Percentiles rank a stretch among this genome's conserved stretches.
Conservation (phyloP, 257 asterid species). For the Primulina eburnea region DNA sequence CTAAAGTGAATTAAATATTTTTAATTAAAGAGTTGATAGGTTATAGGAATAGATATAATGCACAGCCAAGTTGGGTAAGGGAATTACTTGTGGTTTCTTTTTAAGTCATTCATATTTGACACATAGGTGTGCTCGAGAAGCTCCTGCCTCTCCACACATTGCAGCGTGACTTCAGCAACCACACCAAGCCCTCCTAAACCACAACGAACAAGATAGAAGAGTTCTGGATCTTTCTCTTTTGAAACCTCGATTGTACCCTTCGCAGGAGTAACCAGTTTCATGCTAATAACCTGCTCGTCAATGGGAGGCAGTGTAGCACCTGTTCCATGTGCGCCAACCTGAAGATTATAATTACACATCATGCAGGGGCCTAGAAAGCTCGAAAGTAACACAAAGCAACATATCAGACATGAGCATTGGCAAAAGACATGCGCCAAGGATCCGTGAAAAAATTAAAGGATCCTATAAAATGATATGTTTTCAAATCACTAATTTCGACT, state of each 20-base stretch:
- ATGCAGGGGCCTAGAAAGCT: conserved; percentile 13
- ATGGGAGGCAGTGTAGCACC: conserved; percentile 94
- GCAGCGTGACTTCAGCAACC: conserved; percentile 92
- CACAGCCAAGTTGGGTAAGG: conserved; percentile 21
- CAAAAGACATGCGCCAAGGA: neutral
- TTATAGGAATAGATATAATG: neutral
- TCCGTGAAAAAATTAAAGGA: neutral
- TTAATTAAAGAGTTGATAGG: neutral
- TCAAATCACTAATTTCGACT: neutral
- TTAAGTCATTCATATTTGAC: conserved; percentile 69
- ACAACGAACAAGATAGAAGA: conserved; percentile 90
- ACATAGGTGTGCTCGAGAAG: conserved; percentile 89
- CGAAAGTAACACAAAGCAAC: conserved; percentile 14
- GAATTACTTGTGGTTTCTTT: conserved; percentile 85
- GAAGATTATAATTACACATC: conserved; percentile 23
- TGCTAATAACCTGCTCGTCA: conserved; percentile 93
- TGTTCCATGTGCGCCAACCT: conserved; percentile 99
- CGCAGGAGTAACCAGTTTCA: conserved; percentile 89
- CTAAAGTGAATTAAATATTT: too few relatives aligned
- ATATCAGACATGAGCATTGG: neutral
- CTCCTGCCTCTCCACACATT: conserved; percentile 90
- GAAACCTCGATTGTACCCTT: conserved; percentile 88
- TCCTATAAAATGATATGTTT: neutral
- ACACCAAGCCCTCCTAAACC: conserved; percentile 99
- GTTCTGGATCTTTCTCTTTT: conserved; percentile 81